Conservation (phyloP, 768 basidiomycete genomes). For the Lentinula lateritia region DNA sequence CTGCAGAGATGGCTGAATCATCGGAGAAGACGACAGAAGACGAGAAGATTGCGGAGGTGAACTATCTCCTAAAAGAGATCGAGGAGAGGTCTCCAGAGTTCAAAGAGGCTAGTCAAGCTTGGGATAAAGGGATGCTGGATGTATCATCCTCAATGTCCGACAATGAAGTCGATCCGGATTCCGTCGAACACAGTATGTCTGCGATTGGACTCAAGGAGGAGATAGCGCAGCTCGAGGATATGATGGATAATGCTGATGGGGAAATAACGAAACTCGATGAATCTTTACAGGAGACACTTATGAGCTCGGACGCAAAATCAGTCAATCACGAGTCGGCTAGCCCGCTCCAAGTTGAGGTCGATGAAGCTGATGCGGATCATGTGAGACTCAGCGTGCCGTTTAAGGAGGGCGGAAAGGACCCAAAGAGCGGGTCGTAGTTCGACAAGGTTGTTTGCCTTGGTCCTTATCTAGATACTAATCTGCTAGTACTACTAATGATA, state of each 20-base stretch:
- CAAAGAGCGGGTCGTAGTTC: neutral
- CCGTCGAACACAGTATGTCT: neutral
- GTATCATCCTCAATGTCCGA: neutral
- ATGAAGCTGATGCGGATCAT: neutral
- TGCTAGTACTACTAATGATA: too few species aligned
- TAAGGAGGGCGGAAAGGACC: neutral
- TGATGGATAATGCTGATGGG: neutral
- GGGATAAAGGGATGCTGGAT: neutral
- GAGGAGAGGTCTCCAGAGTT: slow-evolving; percentile 5
- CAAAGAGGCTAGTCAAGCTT: slow-evolving; percentile 1
- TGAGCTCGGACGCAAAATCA: neutral
- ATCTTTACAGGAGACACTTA: neutral
- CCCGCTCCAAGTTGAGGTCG: neutral
- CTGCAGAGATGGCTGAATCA: neutral
- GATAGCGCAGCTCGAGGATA: neutral
- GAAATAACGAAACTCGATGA: neutral
- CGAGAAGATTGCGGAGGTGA: neutral
- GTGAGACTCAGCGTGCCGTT: slow-evolving; percentile 2
- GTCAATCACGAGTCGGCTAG: neutral
- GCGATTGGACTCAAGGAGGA: neutral
- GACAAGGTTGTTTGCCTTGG: too few species aligned
- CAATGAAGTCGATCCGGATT: neutral
- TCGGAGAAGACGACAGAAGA: neutral
- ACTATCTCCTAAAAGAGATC: neutral
- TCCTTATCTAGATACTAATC: too few species aligned